phyloP scores from a whole-genome alignment of 345 rosid genomes.

The Erysimum cheiranthoides region DNA sequence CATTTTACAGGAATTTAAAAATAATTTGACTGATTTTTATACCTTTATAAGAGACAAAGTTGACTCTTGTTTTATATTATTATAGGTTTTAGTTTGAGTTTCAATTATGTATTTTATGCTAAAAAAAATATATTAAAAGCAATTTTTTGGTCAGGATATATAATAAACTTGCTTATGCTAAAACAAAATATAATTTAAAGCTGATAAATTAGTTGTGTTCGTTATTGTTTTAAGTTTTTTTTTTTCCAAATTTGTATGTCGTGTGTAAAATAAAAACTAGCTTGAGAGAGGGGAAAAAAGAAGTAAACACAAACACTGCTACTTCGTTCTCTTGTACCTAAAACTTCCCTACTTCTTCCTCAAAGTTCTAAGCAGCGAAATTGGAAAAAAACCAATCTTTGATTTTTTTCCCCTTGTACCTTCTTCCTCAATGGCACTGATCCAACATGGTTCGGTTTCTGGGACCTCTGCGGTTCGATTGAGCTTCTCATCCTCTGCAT shows the following conservation, averaged over 20 bases:
- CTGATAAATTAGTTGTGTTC: no score
- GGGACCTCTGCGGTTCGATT: slow-evolving; percentile 34
- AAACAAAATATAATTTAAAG: no score
- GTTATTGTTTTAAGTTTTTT: no score
- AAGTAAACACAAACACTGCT: background rate
- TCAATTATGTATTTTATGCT: background rate
- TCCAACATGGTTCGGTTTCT: slow-evolving; percentile 36
- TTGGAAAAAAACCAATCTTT: slow-evolving; percentile 7
- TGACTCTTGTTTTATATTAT: no score
- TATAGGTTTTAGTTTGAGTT: background rate
- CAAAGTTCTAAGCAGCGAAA: background rate
- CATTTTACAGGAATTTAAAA: background rate
- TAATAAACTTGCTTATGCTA: background rate
- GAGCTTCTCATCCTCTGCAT: slow-evolving; percentile 28
- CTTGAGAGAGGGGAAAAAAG: no score
- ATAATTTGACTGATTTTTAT: no score
- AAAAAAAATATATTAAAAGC: background rate
- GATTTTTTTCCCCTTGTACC: background rate
- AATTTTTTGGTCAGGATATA: background rate
- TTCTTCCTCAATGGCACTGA: slow-evolving; percentile 38
- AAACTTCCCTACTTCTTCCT: background rate
- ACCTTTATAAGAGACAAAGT: no score
- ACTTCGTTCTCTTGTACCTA: background rate
- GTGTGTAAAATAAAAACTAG: no score
- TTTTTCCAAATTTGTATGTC: no score